phyloP scores from a whole-genome alignment of 2,329 filamentous ascomycete genomes.

The Calonectria pseudoreteaudii region DNA sequence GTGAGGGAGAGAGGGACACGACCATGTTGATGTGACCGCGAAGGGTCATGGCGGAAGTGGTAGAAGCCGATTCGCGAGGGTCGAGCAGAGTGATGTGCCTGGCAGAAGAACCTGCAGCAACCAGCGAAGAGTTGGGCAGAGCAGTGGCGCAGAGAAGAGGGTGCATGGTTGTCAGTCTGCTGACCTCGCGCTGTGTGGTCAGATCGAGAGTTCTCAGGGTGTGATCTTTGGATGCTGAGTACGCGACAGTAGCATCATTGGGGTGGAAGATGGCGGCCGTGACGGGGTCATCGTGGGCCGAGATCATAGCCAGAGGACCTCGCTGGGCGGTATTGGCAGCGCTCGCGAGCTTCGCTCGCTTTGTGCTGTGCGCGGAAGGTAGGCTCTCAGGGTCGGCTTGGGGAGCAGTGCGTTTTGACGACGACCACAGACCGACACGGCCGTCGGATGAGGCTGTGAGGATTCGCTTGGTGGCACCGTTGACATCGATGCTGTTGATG shows the following conservation, averaged over 20 bases:
- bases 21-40: constrained; percentile 87
- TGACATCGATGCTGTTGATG: constrained; percentile 80
- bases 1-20: constrained; percentile 60
- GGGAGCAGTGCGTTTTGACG: constrained; percentile 80
- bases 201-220: constrained; percentile 92
- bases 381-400: constrained; percentile 77
- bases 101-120: constrained; percentile 83
- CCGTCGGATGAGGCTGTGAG: constrained; percentile 89
- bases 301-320: constrained; percentile 81
- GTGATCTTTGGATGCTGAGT: constrained; percentile 93
- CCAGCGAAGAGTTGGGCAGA: constrained; percentile 72
- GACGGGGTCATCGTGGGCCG: constrained; percentile 78
- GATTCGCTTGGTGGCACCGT: constrained; percentile 79
- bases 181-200: constrained; percentile 81
- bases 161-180: constrained; percentile 85
- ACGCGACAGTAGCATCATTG: constrained; percentile 86
- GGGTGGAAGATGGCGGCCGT: constrained; percentile 88
- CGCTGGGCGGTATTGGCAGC: constrained; percentile 70
- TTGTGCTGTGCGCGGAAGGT: constrained; percentile 74
- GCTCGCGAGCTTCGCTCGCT: constrained; percentile 77
- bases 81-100: constrained; percentile 94
- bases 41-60: constrained; percentile 89
- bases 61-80: constrained; percentile 80
- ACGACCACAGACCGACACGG: constrained; percentile 88
- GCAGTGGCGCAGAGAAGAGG: constrained; percentile 84